Conservation (phyloP, 257 asterid species). For the Hygrophila difformis region DNA sequence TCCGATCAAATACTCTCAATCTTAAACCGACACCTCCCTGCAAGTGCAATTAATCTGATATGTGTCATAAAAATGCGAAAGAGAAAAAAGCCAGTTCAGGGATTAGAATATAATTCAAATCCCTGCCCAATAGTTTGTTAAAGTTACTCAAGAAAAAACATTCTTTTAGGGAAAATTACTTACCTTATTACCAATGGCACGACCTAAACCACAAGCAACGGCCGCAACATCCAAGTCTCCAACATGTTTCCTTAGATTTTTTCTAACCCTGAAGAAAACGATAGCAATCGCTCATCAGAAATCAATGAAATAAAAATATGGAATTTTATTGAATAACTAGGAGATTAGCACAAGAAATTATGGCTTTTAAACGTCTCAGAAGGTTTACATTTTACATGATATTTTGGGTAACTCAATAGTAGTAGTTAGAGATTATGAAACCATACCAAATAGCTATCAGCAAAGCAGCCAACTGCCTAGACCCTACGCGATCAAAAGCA, state of each 20-base stretch:
- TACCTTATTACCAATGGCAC: slow-evolving; percentile 97
- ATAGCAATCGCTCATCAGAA: slow-evolving; percentile 10
- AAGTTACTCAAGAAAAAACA: neutral
- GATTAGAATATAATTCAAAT: too few species aligned
- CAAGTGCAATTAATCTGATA: slow-evolving; percentile 9
- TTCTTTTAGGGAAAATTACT: neutral
- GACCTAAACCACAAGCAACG: slow-evolving; percentile 94
- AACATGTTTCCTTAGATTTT: slow-evolving; percentile 52
- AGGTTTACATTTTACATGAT: neutral
- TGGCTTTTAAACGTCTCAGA: neutral
- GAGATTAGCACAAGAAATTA: neutral
- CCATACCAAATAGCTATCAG: slow-evolving; percentile 75
- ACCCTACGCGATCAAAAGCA: slow-evolving; percentile 74
- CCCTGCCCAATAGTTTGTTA: neutral
- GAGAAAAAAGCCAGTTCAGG: too few species aligned
- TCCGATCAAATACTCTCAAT: slow-evolving; percentile 83
- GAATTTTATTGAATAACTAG: neutral
- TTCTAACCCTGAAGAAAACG: slow-evolving; percentile 67
- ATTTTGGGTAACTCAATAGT: neutral
- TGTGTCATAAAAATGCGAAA: neutral
- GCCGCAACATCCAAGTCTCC: slow-evolving; percentile 95
- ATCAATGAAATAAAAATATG: neutral
- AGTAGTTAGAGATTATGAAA: slow-evolving; percentile 1
- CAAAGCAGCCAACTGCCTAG: slow-evolving; percentile 86
- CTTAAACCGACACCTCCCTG: slow-evolving; percentile 95